Evolutionary conservation across 2,329 filamentous ascomycete species (phyloP), one percentile per base, ranked within the genome.

Genomic region (Fusarium papillatum): DNA sequence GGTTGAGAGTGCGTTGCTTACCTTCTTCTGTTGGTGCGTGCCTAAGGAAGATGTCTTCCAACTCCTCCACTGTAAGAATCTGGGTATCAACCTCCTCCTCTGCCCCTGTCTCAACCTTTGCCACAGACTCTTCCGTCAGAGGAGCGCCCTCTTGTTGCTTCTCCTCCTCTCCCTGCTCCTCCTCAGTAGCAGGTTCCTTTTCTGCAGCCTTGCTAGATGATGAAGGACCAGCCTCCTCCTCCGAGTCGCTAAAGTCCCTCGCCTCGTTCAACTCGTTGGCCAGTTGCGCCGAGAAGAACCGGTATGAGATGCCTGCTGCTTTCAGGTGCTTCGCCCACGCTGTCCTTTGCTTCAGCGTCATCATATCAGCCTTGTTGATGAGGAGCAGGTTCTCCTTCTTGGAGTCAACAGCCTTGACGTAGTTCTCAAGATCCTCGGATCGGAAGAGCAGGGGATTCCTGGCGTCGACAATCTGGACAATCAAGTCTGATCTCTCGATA

Each of bases 281-380:
- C 70, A 99, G 84, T 72, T 94, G 92, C 2, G 97, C 97, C 2
- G 97, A 99, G 88, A 99, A 99, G 87, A 98, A 99, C 80, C 94
- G 94, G 88, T 97, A 99, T 66, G 94, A 92, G 81, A 99, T 97
- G 34, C 93, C 92, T 31, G 94, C 91, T 78, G 92, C 88, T 78
- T 93, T 93, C 78, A 99, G 95, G 82, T 98, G 95, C 78, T 94
- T 91, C 5, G 96, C 96, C 97, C 97, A 99, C 1, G 89, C 88
- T 76, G 90, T 90, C 76, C 97, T 89, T 86, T 99, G 97, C 80
- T 92, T 91, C 60, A 92, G 84, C 2, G 96, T 98, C 95, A 99
- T 96, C 97, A 99, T 98, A 85, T 99, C 97, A 57, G 97, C 96
- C 88, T 99, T 99, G 89, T 99, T 99, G 81, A 99, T 96, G 67